Percentiles rank a stretch among this genome's conserved stretches.
Conservation (phyloP, 176 grass and related monocot species). For the Microstegium vimineum region DNA sequence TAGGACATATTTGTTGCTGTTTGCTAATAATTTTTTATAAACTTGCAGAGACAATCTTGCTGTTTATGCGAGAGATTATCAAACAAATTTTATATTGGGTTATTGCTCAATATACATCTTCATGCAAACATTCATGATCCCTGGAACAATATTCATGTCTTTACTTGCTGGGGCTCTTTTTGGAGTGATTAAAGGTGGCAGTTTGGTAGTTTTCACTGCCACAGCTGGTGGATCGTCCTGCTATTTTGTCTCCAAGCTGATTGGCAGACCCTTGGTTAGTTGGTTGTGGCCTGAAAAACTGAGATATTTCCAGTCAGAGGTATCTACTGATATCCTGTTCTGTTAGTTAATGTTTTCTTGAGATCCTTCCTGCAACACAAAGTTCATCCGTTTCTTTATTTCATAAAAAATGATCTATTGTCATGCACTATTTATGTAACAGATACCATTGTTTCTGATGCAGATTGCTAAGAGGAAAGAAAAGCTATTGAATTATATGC, state of each 20-base stretch:
- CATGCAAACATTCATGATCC: conserved; percentile 99
- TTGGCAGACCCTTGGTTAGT: conserved; percentile 79
- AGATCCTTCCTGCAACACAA: neutral
- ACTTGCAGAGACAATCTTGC: conserved; percentile 92
- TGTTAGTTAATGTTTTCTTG: conserved; percentile 24
- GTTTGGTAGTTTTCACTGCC: conserved; percentile 90
- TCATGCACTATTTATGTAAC: neutral
- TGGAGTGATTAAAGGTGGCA: conserved; percentile 79
- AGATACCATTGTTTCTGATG: conserved; percentile 22
- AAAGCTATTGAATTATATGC: conserved; percentile 95
- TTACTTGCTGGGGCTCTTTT: conserved; percentile 96
- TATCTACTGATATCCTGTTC: conserved; percentile 22
- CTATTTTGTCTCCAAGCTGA: conserved; percentile 92
- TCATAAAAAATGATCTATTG: neutral
- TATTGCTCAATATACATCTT: conserved; percentile 99
- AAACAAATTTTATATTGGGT: conserved; percentile 84
- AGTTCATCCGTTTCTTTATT: neutral
- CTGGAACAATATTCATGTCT: conserved; percentile 99
- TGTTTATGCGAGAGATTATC: conserved; percentile 83
- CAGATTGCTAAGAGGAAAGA: conserved; percentile 93
- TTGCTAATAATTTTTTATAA: conserved; percentile 28
- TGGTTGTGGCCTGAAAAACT: conserved; percentile 96
- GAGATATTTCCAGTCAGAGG: conserved; percentile 94
- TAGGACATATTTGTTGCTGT: neutral
- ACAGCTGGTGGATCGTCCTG: conserved; percentile 91